Evolutionary conservation across 441 rosid genomes (phyloP).

Genomic region (Syzygium syzygioides): DNA sequence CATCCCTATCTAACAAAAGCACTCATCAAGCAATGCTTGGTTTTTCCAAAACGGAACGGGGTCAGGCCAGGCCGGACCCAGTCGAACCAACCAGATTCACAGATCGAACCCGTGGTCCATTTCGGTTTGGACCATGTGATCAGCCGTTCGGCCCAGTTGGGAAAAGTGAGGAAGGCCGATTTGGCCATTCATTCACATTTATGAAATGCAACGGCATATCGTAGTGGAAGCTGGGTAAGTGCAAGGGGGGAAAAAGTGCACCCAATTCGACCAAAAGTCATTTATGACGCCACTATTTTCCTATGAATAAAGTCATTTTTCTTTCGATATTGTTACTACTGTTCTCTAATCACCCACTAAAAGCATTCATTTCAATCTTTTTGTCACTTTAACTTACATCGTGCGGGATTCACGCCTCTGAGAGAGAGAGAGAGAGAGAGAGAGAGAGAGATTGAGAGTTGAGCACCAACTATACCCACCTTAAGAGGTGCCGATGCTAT

Average conservation of each 20-base stretch:
- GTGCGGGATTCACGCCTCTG: background rate
- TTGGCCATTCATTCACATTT: background rate
- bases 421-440: background rate
- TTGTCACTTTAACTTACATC: background rate
- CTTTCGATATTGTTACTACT: background rate
- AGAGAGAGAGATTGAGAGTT: background rate
- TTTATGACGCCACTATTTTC: background rate
- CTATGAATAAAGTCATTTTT: background rate
- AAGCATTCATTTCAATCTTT: background rate
- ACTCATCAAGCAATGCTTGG: background rate
- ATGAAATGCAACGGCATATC: background rate
- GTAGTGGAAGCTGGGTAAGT: background rate
- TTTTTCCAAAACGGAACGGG: background rate
- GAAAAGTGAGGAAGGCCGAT: background rate
- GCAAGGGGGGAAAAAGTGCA: background rate
- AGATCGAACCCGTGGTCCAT: background rate
- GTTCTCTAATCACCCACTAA: background rate
- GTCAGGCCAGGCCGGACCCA: background rate
- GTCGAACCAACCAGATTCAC: background rate
- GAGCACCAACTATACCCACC: background rate
- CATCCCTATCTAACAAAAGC: background rate
- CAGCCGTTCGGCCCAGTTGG: background rate
- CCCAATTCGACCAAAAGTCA: background rate
- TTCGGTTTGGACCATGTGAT: background rate
- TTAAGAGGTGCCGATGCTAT: background rate